Evolutionary conservation across 192 early-diverging fungal genomes (phyloP), one percentile per base, ranked within the genome.

Genomic region (Ambispora gerdemannii): DNA sequence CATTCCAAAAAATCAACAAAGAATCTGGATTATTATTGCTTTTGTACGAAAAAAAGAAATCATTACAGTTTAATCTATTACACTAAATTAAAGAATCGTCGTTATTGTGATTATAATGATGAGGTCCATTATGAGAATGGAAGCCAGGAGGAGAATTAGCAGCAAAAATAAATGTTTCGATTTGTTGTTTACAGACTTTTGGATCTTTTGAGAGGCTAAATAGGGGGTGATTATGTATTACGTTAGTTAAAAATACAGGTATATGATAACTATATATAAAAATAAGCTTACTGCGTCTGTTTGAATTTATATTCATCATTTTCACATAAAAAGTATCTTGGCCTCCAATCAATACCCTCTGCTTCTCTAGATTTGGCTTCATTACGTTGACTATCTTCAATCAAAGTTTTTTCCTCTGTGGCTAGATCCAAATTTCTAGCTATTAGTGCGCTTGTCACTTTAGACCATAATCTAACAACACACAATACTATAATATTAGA

Each of bases 381-480:
- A 50, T 79, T 67, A 33, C 92, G 88, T 77, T 94, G 92, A 32
- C 65, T 68, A 64, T 91, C 88, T 75, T 94, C 92, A 32, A 94
- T 89, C 0, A 75, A 80, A 11, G 72, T 75, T 67, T 94, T 94
- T 73, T 91, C 84, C 1, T 68, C 67, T 15, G 89, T 91, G 0
- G 92, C 92, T 15, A 79, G 61, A 25, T 90, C 85, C 75, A 91
- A 75, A 65, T 92, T 84, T 67, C 79, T 82, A 7, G 80, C 79
- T 34, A 67, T 76, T 31, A 94, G 77, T 8, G 89, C 91, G 33
- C 75, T 82, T 38, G 92, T 94, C 11, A 94, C 84, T 49, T 88
- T 75, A 61, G 80, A 81, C 92, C 92, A 94, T 64, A 92, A 72
- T 15, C 82, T 83, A 62, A 11, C 58, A 50, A 49, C 15, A 50